A percentile compares a stretch with the other conserved stretches of the same genome.
These are phyloP conservation scores for Mantamonas sphyraenae DNA, from an alignment of 78 protist species.

Conservation along the genomic window DNA sequence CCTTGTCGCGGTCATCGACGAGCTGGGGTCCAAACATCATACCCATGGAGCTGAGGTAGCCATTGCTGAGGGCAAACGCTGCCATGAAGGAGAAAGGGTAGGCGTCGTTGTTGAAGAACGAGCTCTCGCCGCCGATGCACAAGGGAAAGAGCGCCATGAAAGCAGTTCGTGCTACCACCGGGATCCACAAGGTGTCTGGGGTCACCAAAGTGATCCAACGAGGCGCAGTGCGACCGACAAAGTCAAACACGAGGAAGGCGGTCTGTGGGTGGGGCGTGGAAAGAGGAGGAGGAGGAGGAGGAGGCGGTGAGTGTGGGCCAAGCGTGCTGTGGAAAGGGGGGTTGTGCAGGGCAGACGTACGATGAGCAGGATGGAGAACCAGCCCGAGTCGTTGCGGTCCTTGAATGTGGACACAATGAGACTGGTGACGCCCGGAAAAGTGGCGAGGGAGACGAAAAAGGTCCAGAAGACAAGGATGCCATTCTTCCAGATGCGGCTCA, in stretches of 20 bases:
- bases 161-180: not conserved
- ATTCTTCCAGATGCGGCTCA: no score
- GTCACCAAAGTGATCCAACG: not conserved
- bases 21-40: not conserved
- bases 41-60: not conserved
- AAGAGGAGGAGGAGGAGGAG: no score
- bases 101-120: not conserved
- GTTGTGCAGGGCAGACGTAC: no score
- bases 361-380: not conserved
- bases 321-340: no score
- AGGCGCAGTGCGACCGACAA: not conserved
- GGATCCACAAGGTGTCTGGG: not conserved
- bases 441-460: not conserved
- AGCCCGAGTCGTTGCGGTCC: not conserved
- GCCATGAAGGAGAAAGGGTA: not conserved
- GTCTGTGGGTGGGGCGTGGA: no score
- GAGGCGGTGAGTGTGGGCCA: no score
- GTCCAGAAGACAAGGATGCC: not conserved
- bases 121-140: not conserved
- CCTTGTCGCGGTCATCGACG: not conserved
- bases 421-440: conserved; percentile 1
- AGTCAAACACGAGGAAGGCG: conserved; percentile 6
- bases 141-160: not conserved
- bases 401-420: not conserved
- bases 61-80: not conserved